phyloP scores from a whole-genome alignment of 1,284 basidiomycete species.

The Tilletiaria anomala region DNA sequence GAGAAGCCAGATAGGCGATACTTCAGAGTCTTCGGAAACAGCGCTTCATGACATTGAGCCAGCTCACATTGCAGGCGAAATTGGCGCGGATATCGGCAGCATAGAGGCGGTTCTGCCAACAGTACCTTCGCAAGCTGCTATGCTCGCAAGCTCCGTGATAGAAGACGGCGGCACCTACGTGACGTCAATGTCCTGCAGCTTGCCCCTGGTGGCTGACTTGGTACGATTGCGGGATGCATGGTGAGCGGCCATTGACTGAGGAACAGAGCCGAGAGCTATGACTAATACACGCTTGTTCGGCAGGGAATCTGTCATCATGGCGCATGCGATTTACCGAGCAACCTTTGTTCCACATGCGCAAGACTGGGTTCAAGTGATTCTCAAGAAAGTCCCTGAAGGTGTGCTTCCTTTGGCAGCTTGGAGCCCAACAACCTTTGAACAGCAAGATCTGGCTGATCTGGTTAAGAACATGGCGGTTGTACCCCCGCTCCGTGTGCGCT shows the following conservation, averaged over 20 bases:
- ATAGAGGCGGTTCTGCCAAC: conserved; percentile 12
- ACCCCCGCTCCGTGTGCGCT: conserved; percentile 18
- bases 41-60: too few relatives aligned
- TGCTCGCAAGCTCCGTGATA: conserved; percentile 16
- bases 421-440: too few relatives aligned
- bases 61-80: too few relatives aligned
- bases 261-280: too few relatives aligned
- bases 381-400: neutral
- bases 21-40: too few relatives aligned
- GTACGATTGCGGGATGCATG: conserved; percentile 7
- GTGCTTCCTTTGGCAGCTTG: neutral
- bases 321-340: conserved; percentile 23
- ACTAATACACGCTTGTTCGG: too few relatives aligned
- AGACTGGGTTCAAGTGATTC: conserved; percentile 12
- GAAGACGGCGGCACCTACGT: neutral
- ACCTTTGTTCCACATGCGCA: conserved; percentile 15
- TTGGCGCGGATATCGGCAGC: too few relatives aligned
- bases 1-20: too few relatives aligned
- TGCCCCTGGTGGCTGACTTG: neutral
- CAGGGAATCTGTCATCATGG: conserved; percentile 4
- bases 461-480: conserved; percentile 3
- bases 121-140: conserved; percentile 25
- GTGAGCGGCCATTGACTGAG: too few relatives aligned
- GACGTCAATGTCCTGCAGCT: neutral
- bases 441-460: too few relatives aligned